These are phyloP conservation scores for Ocimum tenuiflorum DNA, from an alignment of 257 asterid species.

Conservation along the genomic window DNA sequence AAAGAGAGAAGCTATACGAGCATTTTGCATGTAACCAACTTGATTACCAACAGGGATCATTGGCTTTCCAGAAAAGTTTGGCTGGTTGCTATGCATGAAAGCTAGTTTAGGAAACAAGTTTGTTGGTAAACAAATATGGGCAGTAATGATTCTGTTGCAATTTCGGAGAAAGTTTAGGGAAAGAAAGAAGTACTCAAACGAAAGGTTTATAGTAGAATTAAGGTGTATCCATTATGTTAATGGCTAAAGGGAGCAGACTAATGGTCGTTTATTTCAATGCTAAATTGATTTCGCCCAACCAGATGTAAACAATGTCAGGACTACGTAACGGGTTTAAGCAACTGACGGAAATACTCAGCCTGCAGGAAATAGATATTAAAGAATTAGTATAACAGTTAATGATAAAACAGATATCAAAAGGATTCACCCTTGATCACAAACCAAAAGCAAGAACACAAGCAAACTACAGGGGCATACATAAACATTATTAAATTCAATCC, in stretches of 20 bases:
- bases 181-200: not conserved
- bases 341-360: conserved; percentile 93
- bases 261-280: not conserved
- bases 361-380: conserved; percentile 28
- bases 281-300: conserved; percentile 16
- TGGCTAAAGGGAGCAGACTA: conserved; percentile 11
- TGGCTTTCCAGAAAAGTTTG: conserved; percentile 29
- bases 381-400: not conserved
- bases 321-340: conserved; percentile 94
- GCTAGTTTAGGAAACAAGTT: conserved; percentile 7
- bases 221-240: conserved; percentile 33
- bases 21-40: conserved; percentile 31
- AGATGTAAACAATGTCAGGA: conserved; percentile 21
- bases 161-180: conserved; percentile 6
- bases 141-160: not conserved
- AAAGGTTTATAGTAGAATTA: conserved; percentile 23
- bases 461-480: not conserved
- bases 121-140: not conserved
- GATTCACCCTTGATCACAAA: not conserved
- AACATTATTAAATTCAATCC: not conserved
- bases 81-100: conserved; percentile 52
- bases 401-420: not conserved
- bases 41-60: conserved; percentile 36
- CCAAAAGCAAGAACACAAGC: not conserved
- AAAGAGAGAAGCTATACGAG: conserved; percentile 31